Conservation (phyloP, 2,329 filamentous ascomycete genomes). For the Trichoderma breve region DNA sequence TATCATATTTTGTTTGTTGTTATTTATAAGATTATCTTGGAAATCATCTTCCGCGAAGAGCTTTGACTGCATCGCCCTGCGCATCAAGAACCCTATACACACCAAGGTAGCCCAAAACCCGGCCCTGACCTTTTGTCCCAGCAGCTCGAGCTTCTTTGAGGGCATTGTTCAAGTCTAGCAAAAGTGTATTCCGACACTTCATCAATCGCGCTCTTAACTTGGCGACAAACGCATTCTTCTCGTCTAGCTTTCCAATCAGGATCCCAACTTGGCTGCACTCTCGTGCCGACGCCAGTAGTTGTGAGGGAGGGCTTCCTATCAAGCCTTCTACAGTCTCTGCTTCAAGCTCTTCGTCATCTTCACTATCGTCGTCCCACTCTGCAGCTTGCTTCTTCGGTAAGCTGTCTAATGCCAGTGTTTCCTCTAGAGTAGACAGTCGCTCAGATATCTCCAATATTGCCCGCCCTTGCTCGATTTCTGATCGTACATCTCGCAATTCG, state of each 20-base stretch:
- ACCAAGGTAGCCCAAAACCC: slow-evolving; percentile 51
- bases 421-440: slow-evolving; percentile 61
- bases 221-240: slow-evolving; percentile 48
- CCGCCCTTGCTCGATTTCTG: slow-evolving; percentile 59
- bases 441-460: slow-evolving; percentile 67
- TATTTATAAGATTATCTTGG: background rate
- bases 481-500: slow-evolving; percentile 65
- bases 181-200: slow-evolving; percentile 55
- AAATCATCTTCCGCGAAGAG: slow-evolving; percentile 39
- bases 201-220: slow-evolving; percentile 52
- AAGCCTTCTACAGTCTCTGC: slow-evolving; percentile 31
- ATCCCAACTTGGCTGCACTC: slow-evolving; percentile 45
- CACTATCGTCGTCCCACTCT: slow-evolving; percentile 39
- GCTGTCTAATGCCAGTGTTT: slow-evolving; percentile 55
- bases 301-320: slow-evolving; percentile 47
- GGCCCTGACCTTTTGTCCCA: slow-evolving; percentile 42
- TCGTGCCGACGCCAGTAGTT: slow-evolving; percentile 44
- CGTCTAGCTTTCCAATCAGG: slow-evolving; percentile 45
- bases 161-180: slow-evolving; percentile 55
- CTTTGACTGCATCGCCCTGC: slow-evolving; percentile 51
- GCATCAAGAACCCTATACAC: slow-evolving; percentile 54
- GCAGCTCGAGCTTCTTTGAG: slow-evolving; percentile 45
- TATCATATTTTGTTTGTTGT: slow-evolving; percentile 28
- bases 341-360: slow-evolving; percentile 41
- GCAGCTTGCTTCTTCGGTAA: slow-evolving; percentile 25